Percentiles rank a stretch among this genome's conserved stretches.
phyloP scores from a whole-genome alignment of 2,329 filamentous ascomycete genomes.

The Neonectria sp. region DNA sequence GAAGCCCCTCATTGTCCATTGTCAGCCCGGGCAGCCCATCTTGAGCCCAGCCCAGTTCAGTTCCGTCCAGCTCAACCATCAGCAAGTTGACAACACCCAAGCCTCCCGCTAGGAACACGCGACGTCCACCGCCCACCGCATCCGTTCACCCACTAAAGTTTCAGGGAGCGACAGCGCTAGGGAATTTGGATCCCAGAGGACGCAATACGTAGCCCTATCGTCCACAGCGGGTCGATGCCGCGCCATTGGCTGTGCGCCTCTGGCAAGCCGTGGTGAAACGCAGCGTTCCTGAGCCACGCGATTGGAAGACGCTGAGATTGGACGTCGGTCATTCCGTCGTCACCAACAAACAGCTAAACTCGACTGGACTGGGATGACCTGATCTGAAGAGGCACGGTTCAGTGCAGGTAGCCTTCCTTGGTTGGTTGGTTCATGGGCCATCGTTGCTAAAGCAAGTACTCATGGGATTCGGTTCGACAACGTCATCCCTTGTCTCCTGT shows the following conservation, averaged over 20 bases:
- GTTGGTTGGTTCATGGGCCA: neutral
- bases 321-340: slow-evolving; percentile 17
- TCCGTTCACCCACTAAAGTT: slow-evolving; percentile 18
- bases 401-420: neutral
- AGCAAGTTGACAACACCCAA: neutral
- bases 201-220: slow-evolving; percentile 5
- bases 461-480: neutral
- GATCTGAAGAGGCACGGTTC: neutral
- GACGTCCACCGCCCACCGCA: neutral
- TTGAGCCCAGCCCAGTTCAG: neutral
- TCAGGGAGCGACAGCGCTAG: slow-evolving; percentile 8
- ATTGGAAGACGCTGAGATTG: slow-evolving; percentile 26
- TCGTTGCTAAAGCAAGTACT: neutral
- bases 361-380: slow-evolving; percentile 16
- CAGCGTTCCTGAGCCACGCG: slow-evolving; percentile 19
- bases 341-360: neutral
- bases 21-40: neutral
- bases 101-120: neutral
- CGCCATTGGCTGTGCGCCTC: slow-evolving; percentile 12
- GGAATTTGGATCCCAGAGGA: neutral
- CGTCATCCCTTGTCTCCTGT: neutral
- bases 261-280: slow-evolving; percentile 10
- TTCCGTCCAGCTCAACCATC: neutral
- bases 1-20: neutral
- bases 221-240: neutral